A percentile compares a stretch with the other conserved stretches of the same genome.
These are phyloP conservation scores for Arthrobotrys iridis DNA, from an alignment of 2,329 filamentous ascomycete species.

Conservation along the genomic window DNA sequence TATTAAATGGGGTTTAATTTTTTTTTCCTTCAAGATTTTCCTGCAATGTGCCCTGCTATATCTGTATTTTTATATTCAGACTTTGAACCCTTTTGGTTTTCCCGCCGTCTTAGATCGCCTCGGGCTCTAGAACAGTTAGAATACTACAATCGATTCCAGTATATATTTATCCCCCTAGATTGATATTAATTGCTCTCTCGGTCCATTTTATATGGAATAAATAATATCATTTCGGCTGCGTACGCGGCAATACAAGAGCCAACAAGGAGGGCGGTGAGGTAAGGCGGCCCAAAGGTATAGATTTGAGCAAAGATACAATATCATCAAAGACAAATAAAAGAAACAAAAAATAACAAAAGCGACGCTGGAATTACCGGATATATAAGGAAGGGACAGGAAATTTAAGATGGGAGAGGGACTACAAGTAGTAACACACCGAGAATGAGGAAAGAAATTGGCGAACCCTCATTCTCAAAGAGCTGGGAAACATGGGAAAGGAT, in stretches of 20 bases:
- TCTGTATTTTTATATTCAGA: slow-evolving; percentile 30
- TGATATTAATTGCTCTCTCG: not conserved
- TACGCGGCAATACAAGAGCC: slow-evolving; percentile 28
- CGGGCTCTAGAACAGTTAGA: slow-evolving; percentile 12
- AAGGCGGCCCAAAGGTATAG: slow-evolving; percentile 32
- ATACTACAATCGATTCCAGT: slow-evolving; percentile 8
- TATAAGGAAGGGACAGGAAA: slow-evolving; percentile 35
- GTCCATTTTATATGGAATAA: not conserved
- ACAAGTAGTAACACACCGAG: slow-evolving; percentile 8
- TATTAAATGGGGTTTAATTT: slow-evolving; percentile 1
- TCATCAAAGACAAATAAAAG: slow-evolving; percentile 7
- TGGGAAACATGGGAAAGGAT: slow-evolving; percentile 23
- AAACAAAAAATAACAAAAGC: not conserved
- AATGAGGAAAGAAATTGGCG: slow-evolving; percentile 9
- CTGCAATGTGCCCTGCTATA: slow-evolving; percentile 2
- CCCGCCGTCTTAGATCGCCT: not conserved
- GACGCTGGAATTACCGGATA: slow-evolving; percentile 52
- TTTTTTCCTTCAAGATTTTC: not conserved
- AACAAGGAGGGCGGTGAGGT: slow-evolving; percentile 3
- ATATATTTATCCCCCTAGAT: not conserved
- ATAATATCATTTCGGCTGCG: slow-evolving; percentile 36
- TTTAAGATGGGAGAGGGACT: not conserved
- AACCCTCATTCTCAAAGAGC: slow-evolving; percentile 21
- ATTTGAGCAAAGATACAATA: slow-evolving; percentile 18
- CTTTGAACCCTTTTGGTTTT: too few species aligned